These are phyloP conservation scores for Helotiales sp. DNA, from an alignment of 2,329 filamentous ascomycete species.

Conservation along the genomic window DNA sequence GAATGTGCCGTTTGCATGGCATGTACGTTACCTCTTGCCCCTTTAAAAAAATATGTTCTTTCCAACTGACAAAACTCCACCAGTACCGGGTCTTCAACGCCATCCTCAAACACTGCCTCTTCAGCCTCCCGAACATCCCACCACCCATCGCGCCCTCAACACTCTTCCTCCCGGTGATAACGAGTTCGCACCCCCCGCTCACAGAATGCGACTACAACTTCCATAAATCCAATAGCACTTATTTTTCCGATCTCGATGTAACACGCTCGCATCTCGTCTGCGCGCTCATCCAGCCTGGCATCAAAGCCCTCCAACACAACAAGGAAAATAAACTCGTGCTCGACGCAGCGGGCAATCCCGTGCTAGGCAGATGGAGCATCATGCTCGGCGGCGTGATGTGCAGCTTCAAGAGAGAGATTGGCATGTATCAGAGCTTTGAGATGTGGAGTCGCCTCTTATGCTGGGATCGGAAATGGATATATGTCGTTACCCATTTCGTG, in stretches of 20 bases:
- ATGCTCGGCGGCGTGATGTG: constrained; percentile 76
- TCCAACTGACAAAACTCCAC: neutral
- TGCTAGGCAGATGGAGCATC: constrained; percentile 61
- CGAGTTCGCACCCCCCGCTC: constrained; percentile 61
- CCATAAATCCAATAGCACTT: constrained; percentile 74
- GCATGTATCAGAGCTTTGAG: constrained; percentile 71
- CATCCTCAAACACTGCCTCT: constrained; percentile 51
- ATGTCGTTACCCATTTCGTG: constrained; percentile 76
- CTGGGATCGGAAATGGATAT: constrained; percentile 86
- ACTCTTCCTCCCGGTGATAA: constrained; percentile 66
- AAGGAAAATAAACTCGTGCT: constrained; percentile 54
- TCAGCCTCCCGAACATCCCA: constrained; percentile 46
- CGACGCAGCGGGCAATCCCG: constrained; percentile 49
- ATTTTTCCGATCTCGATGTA: constrained; percentile 73
- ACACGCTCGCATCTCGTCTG: constrained; percentile 81
- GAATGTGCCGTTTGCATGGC: constrained; percentile 63
- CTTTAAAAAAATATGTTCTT: too few species aligned
- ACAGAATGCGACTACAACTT: constrained; percentile 75
- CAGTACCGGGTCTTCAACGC: constrained; percentile 54
- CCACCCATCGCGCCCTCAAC: constrained; percentile 39
- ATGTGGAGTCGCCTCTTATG: constrained; percentile 72
- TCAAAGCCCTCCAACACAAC: constrained; percentile 58
- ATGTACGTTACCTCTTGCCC: constrained; percentile 56
- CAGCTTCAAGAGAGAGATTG: constrained; percentile 75
- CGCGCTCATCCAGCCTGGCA: constrained; percentile 65